These are phyloP conservation scores for Leishmania major DNA, from an alignment of 208 protist genomes.

Conservation along the genomic window DNA sequence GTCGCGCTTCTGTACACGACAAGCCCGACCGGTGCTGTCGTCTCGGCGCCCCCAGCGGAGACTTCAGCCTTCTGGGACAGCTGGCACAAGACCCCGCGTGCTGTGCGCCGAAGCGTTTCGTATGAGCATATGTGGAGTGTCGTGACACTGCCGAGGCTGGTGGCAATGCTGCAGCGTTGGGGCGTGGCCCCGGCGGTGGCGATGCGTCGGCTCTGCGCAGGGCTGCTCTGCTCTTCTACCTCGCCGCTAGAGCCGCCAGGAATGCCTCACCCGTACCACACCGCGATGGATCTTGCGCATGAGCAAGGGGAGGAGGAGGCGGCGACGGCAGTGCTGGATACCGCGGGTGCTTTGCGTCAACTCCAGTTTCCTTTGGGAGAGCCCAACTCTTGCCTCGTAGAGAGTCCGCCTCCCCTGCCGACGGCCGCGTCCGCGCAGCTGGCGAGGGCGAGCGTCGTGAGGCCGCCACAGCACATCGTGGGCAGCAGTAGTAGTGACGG, in stretches of 20 bases:
- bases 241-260: neutral
- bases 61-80: slow-evolving; percentile 14
- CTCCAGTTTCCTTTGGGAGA: neutral
- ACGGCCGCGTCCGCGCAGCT: neutral
- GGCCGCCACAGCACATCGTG: neutral
- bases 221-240: neutral
- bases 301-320: neutral
- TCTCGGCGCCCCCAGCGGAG: slow-evolving; percentile 24
- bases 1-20: slow-evolving; percentile 38
- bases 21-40: slow-evolving; percentile 34
- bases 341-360: neutral
- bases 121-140: slow-evolving; percentile 44
- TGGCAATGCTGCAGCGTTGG: slow-evolving; percentile 51
- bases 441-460: neutral
- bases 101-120: slow-evolving; percentile 17
- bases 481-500: neutral
- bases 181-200: slow-evolving; percentile 28
- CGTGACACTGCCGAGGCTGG: slow-evolving; percentile 47
- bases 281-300: neutral
- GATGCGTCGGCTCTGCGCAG: slow-evolving; percentile 9
- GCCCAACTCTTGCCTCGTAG: slow-evolving; percentile 7
- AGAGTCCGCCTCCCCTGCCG: neutral
- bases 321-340: neutral
- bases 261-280: too few relatives aligned
- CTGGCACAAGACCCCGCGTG: slow-evolving; percentile 27